These are phyloP conservation scores for Pichia ethanolica DNA, from an alignment of 805 yeast species.

Conservation along the genomic window DNA sequence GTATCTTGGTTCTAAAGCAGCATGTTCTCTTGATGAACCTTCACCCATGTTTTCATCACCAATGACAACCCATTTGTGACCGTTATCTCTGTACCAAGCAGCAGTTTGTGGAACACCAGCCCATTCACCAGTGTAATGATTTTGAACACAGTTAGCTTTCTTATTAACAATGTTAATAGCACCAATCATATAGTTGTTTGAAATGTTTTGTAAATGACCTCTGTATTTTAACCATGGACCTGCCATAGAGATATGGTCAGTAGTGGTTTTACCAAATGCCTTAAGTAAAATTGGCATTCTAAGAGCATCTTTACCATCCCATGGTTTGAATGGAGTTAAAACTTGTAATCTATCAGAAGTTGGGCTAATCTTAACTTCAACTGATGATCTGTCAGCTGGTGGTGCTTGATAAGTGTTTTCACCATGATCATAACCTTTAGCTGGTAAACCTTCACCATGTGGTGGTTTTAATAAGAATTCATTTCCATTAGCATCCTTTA, in stretches of 20 bases:
- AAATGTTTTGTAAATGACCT: constrained; percentile 98
- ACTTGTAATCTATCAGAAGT: constrained; percentile 92
- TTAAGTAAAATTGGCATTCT: constrained; percentile 91
- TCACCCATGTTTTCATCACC: constrained; percentile 99
- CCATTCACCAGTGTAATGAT: constrained; percentile 86
- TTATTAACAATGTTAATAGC: constrained; percentile 95
- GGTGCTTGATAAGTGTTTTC: constrained; percentile 95
- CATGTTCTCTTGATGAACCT: constrained; percentile 99
- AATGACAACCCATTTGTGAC: constrained; percentile 91
- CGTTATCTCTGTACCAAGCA: constrained; percentile 87
- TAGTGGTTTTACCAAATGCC: constrained; percentile 95
- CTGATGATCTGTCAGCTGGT: constrained; percentile 74
- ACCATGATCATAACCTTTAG: constrained; percentile 51
- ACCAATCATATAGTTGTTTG: constrained; percentile 99
- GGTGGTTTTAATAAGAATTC: constrained; percentile 76
- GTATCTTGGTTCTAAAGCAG: constrained; percentile 99
- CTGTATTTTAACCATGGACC: constrained; percentile 99
- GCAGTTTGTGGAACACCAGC: constrained; percentile 97
- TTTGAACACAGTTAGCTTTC: constrained; percentile 86
- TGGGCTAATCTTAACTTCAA: constrained; percentile 75
- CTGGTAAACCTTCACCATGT: constrained; percentile 77
- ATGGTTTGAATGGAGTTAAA: constrained; percentile 87
- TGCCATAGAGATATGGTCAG: constrained; percentile 99
- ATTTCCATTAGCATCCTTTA: constrained; percentile 61
- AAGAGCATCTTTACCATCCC: constrained; percentile 93